phyloP scores from a whole-genome alignment of 2,329 filamentous ascomycete species.

The Fusarium metavorans region DNA sequence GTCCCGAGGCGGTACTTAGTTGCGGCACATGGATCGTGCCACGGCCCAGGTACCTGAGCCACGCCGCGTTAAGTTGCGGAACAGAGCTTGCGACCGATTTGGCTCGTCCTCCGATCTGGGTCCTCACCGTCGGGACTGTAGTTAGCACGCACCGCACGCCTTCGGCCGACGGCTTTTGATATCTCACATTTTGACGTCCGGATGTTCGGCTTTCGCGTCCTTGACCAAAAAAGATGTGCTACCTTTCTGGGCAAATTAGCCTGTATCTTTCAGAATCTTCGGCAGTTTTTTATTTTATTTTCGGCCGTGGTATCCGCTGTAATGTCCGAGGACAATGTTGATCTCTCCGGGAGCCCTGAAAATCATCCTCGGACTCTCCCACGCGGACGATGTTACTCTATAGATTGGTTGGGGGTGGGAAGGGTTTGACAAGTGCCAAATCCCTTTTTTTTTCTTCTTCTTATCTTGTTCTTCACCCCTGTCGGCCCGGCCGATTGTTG shows the following conservation, averaged over 20 bases:
- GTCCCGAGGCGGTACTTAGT: constrained; percentile 19
- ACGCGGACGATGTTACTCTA: constrained; percentile 31
- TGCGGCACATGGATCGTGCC: constrained; percentile 1
- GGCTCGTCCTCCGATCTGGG: constrained; percentile 20
- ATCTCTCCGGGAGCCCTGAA: background rate
- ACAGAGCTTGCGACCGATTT: constrained; percentile 18
- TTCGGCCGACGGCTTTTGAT: constrained; percentile 25
- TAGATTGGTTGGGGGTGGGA: background rate
- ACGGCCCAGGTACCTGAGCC: constrained; percentile 12
- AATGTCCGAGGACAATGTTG: constrained; percentile 27
- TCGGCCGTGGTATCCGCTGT: constrained; percentile 6
- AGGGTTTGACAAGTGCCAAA: constrained; percentile 20
- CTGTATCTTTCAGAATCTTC: constrained; percentile 12
- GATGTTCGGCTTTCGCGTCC: background rate
- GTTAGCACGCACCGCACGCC: background rate
- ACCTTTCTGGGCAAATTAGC: background rate
- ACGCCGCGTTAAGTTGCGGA: constrained; percentile 1
- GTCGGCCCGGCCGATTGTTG: constrained; percentile 21
- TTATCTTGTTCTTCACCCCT: constrained; percentile 14
- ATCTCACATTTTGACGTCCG: constrained; percentile 9
- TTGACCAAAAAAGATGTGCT: background rate
- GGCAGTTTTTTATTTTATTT: constrained; percentile 19
- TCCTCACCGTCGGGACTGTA: constrained; percentile 7
- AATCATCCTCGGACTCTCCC: constrained; percentile 20
- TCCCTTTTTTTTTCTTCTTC: constrained; percentile 20